Conservation (phyloP, 23 red algal genomes). For the Gracilaria domingensis region DNA sequence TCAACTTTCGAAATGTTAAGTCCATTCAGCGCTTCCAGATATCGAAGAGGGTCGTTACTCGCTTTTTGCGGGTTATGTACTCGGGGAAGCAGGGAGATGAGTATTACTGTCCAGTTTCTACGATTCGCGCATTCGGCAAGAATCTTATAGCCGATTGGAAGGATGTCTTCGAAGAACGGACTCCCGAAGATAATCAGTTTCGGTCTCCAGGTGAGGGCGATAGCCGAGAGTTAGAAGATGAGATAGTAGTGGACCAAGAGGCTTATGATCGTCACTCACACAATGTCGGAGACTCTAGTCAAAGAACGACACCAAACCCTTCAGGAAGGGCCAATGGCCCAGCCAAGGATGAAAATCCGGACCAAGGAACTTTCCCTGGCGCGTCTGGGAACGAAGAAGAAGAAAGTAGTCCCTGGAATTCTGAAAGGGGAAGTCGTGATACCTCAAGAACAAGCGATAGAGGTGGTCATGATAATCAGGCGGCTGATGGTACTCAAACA, state of each 20-base stretch:
- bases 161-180: conserved; percentile 34
- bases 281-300: neutral
- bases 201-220: neutral
- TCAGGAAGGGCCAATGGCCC: neutral
- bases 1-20: conserved; percentile 42
- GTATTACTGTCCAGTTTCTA: conserved; percentile 87
- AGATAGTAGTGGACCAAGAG: neutral
- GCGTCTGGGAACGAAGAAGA: neutral
- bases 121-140: conserved; percentile 87
- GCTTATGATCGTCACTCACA: neutral
- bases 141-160: conserved; percentile 88
- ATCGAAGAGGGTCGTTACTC: conserved; percentile 50
- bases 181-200: neutral
- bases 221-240: neutral
- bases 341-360: neutral
- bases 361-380: neutral
- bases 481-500: neutral
- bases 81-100: conserved; percentile 76
- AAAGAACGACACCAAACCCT: neutral
- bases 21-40: conserved; percentile 74
- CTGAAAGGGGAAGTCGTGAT: neutral
- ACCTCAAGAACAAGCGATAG: neutral
- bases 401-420: neutral
- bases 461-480: neutral
- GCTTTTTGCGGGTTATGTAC: conserved; percentile 81